phyloP scores from a whole-genome alignment of 148 eudicot genomes.

The Talinum fruticosum region DNA sequence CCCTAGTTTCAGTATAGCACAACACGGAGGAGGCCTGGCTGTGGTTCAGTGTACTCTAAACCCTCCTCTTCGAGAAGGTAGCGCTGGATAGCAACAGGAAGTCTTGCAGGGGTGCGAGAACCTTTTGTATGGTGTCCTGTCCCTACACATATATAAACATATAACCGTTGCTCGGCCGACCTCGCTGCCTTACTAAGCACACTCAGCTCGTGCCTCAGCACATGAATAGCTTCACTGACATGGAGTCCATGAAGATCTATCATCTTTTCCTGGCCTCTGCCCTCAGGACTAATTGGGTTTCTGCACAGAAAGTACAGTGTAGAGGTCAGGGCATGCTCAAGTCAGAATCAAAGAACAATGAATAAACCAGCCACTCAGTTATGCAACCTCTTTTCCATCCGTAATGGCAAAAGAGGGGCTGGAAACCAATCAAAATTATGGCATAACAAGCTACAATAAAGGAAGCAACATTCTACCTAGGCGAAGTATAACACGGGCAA shows the following conservation, averaged over 20 bases:
- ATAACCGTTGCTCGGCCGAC: slow-evolving; percentile 54
- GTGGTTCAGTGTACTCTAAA: slow-evolving; percentile 82
- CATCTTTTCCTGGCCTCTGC: slow-evolving; percentile 64
- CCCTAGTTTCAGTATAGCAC: slow-evolving; percentile 61
- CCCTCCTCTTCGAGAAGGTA: slow-evolving; percentile 93
- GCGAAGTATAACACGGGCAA: too few relatives aligned
- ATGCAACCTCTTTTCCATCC: not conserved
- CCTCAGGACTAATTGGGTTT: slow-evolving; percentile 56
- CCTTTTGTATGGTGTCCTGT: slow-evolving; percentile 95
- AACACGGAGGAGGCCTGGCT: slow-evolving; percentile 86
- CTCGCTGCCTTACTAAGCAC: slow-evolving; percentile 65
- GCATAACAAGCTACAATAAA: not conserved
- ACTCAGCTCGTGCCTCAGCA: slow-evolving; percentile 67
- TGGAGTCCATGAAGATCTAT: slow-evolving; percentile 94
- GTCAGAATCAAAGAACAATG: not conserved
- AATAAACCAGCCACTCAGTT: not conserved
- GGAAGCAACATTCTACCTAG: too few relatives aligned
- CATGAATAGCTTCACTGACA: slow-evolving; percentile 79
- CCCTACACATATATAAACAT: slow-evolving; percentile 82
- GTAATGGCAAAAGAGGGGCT: not conserved
- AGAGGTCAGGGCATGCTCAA: slow-evolving; percentile 15
- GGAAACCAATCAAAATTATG: not conserved
- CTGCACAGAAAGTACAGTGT: slow-evolving; percentile 40
- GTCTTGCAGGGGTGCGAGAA: slow-evolving; percentile 80
- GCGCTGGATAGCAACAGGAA: slow-evolving; percentile 83